phyloP scores from a whole-genome alignment of 2,329 filamentous ascomycete genomes.

The Arthrobotrys entomopaga region DNA sequence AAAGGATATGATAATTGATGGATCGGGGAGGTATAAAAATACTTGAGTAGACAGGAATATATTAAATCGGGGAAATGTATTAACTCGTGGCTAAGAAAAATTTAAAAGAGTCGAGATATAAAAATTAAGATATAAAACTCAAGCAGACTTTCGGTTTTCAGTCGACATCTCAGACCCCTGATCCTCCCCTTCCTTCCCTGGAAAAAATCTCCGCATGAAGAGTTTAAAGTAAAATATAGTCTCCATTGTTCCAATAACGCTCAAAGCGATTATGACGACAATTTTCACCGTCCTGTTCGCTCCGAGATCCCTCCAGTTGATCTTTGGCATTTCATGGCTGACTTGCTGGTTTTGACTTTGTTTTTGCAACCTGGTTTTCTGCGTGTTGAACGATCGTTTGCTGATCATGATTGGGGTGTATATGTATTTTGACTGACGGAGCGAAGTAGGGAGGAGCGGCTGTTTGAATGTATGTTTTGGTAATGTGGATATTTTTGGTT shows the following conservation, averaged over 20 bases:
- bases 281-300: conserved; percentile 57
- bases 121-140: no score
- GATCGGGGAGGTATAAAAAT: no score
- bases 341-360: conserved; percentile 34
- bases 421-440: not conserved
- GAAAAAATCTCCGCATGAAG: conserved; percentile 57
- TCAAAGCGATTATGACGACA: conserved; percentile 54
- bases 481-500: conserved; percentile 20
- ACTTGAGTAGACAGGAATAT: no score
- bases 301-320: conserved; percentile 55
- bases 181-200: conserved; percentile 17
- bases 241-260: conserved; percentile 57
- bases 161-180: not conserved
- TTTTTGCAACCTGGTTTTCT: not conserved
- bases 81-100: no score
- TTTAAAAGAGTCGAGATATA: no score
- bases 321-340: conserved; percentile 50
- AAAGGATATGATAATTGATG: no score
- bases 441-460: not conserved
- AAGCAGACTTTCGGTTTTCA: no score
- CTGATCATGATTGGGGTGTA: not conserved
- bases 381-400: conserved; percentile 31
- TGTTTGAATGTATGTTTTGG: conserved; percentile 15
- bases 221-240: conserved; percentile 58
- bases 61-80: no score